Base-by-base conservation (phyloP, 2,329 filamentous ascomycete genomes). In the Xylariaceae sp. region DNA sequence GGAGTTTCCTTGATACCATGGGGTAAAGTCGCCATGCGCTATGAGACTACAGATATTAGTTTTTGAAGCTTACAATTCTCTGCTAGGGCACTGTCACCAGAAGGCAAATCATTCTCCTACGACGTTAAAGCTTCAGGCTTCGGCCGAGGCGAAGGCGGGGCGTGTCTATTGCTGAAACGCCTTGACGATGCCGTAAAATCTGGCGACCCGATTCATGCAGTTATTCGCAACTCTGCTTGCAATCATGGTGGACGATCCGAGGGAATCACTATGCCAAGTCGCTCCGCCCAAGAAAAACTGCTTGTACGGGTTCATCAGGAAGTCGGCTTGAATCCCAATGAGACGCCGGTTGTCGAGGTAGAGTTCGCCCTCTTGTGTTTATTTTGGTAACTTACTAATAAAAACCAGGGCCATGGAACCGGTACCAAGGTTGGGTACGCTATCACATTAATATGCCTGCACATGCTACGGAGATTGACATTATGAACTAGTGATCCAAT, bases 401-500 rank as follows among this genome's bases (percentile, higher is more conserved):
- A 40, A n/a, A 12, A n/a, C 12, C n/a, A 58, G 44, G 57, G 47
- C 7, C 57, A 60, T n/a, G 57, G 57, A 0, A 60, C 57, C 11
- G 57, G 57, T 9, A 59, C 56, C 16, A 26, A 23, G 9, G 52
- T 37, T 37, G 56, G 49, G 56, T 58, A 54, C n/a, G n/a, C n/a
- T n/a, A n/a, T n/a, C n/a, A n/a, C n/a, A n/a, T n/a, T n/a, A n/a
- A n/a, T n/a, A n/a, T n/a, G n/a, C n/a, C n/a, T n/a, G n/a, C n/a
- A n/a, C n/a, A n/a, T n/a, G n/a, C n/a, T n/a, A n/a, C n/a, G n/a
- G n/a, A n/a, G n/a, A n/a, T n/a, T n/a, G n/a, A n/a, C n/a, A n/a
- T n/a, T 8, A 37, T 33, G n/a, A n/a, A 21, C 21, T 19, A 53
- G 61, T 36, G 61, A 64, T 43, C 61, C 61, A 1, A 60, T 64